A percentile compares a stretch with the other conserved stretches of the same genome.
phyloP scores from a whole-genome alignment of 1,284 basidiomycete species.

The Ustilago crameri region DNA sequence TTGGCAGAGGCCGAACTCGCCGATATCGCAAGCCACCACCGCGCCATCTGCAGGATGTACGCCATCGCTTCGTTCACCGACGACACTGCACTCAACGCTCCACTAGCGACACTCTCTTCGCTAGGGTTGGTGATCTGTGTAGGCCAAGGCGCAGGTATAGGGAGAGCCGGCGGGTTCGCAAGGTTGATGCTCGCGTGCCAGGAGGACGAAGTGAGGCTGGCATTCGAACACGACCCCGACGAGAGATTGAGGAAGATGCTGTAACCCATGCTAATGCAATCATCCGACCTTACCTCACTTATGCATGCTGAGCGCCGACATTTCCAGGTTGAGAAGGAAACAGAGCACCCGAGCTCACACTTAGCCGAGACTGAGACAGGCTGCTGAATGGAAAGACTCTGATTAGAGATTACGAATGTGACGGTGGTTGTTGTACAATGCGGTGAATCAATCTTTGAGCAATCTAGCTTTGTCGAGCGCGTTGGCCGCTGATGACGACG shows the following conservation, averaged over 20 bases:
- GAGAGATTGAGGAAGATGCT: slow-evolving; percentile 53
- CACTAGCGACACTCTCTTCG: slow-evolving; percentile 49
- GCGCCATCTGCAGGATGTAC: slow-evolving; percentile 53
- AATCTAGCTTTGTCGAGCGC: slow-evolving; percentile 34
- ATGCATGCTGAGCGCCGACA: too few species aligned
- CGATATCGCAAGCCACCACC: slow-evolving; percentile 72
- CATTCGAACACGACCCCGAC: slow-evolving; percentile 56
- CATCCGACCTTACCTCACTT: slow-evolving; percentile 3
- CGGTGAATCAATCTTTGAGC: too few species aligned
- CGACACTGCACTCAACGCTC: slow-evolving; percentile 24
- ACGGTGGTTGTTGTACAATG: too few species aligned
- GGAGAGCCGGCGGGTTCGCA: slow-evolving; percentile 52
- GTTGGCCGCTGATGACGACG: slow-evolving; percentile 16
- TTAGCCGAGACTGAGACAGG: too few species aligned
- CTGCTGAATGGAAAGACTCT: too few species aligned
- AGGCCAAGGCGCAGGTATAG: slow-evolving; percentile 59
- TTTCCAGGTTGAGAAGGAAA: too few species aligned
- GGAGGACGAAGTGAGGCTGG: slow-evolving; percentile 63
- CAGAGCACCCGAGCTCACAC: too few species aligned
- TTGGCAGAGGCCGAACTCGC: slow-evolving; percentile 86
- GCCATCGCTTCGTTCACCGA: slow-evolving; percentile 17
- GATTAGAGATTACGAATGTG: too few species aligned
- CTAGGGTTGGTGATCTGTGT: slow-evolving; percentile 61
- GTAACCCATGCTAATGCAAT: too few species aligned
- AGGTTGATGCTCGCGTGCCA: slow-evolving; percentile 57